A percentile compares a stretch with the other conserved stretches of the same genome.
phyloP scores from a whole-genome alignment of 257 asterid species.

The Solanum pimpinellifolium region DNA sequence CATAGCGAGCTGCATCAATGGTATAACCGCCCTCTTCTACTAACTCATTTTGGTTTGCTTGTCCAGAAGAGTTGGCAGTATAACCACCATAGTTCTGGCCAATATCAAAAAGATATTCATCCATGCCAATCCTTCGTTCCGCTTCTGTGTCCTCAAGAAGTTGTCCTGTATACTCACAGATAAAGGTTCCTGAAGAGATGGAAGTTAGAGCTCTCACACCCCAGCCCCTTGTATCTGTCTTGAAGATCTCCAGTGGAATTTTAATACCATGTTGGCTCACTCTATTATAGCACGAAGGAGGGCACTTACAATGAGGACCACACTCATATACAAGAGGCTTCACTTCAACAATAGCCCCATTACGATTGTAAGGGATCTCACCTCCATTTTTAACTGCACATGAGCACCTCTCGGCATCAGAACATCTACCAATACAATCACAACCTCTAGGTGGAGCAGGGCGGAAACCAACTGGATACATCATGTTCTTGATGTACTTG shows the following conservation, averaged over 20 bases:
- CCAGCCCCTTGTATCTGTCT: slow-evolving; percentile 82
- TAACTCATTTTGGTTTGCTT: slow-evolving; percentile 9
- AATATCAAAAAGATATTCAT: slow-evolving; percentile 90
- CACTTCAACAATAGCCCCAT: slow-evolving; percentile 66
- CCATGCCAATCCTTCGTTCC: slow-evolving; percentile 52
- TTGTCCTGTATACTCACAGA: slow-evolving; percentile 84
- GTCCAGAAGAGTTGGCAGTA: slow-evolving; percentile 20
- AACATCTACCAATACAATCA: slow-evolving; percentile 57
- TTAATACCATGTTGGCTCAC: slow-evolving; percentile 62
- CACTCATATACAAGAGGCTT: slow-evolving; percentile 69
- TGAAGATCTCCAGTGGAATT: slow-evolving; percentile 65
- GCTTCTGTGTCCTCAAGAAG: slow-evolving; percentile 86
- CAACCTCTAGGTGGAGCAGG: slow-evolving; percentile 48
- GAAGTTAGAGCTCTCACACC: slow-evolving; percentile 68
- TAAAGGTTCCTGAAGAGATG: slow-evolving; percentile 79
- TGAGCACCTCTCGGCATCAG: slow-evolving; percentile 34
- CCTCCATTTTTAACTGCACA: slow-evolving; percentile 67
- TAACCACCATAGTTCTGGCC: slow-evolving; percentile 39
- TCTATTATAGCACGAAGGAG: slow-evolving; percentile 80
- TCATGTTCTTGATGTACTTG: slow-evolving; percentile 42
- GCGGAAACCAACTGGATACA: slow-evolving; percentile 44
- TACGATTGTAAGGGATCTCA: slow-evolving; percentile 62
- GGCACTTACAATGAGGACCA: slow-evolving; percentile 80
- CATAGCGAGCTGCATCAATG: slow-evolving; percentile 59
- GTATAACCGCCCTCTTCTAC: slow-evolving; percentile 52